Base-by-base conservation (phyloP, 352 stramenopile genomes). In the Pythium vanterpoolii region DNA sequence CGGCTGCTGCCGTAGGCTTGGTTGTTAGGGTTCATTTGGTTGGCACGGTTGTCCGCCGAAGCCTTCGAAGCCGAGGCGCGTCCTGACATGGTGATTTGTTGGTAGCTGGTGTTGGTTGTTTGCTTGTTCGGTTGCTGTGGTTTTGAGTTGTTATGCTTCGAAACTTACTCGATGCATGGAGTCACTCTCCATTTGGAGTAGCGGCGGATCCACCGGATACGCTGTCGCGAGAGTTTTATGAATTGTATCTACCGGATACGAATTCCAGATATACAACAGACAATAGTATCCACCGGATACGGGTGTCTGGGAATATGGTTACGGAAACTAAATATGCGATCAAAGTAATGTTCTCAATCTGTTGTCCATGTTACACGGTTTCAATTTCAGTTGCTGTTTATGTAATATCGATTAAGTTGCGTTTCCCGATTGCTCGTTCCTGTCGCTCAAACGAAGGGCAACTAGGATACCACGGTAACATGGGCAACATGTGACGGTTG, bases 1-100 rank as follows among this genome's bases (percentile, higher is more conserved):
- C 52, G 40, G 31, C 52, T 60, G 27, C 52, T 56, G 18, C 16
- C 56, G 27, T 73, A 67, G 1, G 51, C 61, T 2, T 36, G 46
- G 48, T 49, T 65, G 13, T 57, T 60, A 10, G 46, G 58, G 36
- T 51, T 64, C 40, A 64, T 47, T 39, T 64, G 56, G 44, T 55
- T 60, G 6, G 40, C 23, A 27, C 46, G 39, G 47, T 55, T 57
- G 23, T 68, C 56, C 5, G 52, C 60, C 14, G 46, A 44, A 10
- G 50, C 62, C 49, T 63, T 64, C n/a, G 56, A 64, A 28, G 56
- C 36, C 16, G 47, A 56, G 3, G 47, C 36, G 18, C 56, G 56
- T 27, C 31, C 47, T 2, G 56, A 36, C 56, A 64, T 64, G 38
- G 74, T 23, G 73, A 1, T 38, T 38, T 14, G 33, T 38, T 9